Evolutionary conservation across 768 basidiomycete species (phyloP).

Genomic region (Porphyrellus cyaneotinctus): DNA sequence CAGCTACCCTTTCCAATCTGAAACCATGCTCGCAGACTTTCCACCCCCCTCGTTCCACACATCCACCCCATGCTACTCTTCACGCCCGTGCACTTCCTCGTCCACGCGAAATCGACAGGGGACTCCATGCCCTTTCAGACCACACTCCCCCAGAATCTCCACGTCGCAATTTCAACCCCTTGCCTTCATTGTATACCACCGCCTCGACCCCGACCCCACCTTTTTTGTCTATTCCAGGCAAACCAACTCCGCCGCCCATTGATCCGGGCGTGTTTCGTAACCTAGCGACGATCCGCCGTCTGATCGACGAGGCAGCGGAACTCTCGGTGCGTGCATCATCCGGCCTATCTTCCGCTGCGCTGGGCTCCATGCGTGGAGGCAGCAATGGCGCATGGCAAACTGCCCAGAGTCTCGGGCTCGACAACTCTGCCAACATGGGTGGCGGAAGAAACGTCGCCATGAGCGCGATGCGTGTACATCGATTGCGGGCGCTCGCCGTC

Average conservation of each 20-base stretch:
- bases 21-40: slow-evolving; percentile 41
- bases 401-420: slow-evolving; percentile 61
- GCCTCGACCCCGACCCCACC: slow-evolving; percentile 39
- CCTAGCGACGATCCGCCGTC: slow-evolving; percentile 66
- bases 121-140: slow-evolving; percentile 34
- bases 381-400: slow-evolving; percentile 53
- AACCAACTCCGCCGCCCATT: slow-evolving; percentile 78
- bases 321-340: slow-evolving; percentile 85
- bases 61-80: not conserved
- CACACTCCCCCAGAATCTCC: slow-evolving; percentile 47
- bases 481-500: slow-evolving; percentile 75
- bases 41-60: slow-evolving; percentile 24
- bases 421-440: slow-evolving; percentile 47
- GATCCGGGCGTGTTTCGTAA: slow-evolving; percentile 85
- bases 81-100: slow-evolving; percentile 23
- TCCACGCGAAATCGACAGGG: slow-evolving; percentile 40
- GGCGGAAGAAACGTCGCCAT: slow-evolving; percentile 74
- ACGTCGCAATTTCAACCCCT: slow-evolving; percentile 32
- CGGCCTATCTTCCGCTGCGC: slow-evolving; percentile 70
- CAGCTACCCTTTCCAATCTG: slow-evolving; percentile 51
- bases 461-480: slow-evolving; percentile 81
- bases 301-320: slow-evolving; percentile 89
- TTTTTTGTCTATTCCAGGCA: slow-evolving; percentile 55
- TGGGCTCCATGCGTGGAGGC: slow-evolving; percentile 57
- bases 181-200: slow-evolving; percentile 31